A percentile compares a stretch with the other conserved stretches of the same genome.
Conservation (phyloP, 1,284 basidiomycete genomes). For the Stereum hirsutum region DNA sequence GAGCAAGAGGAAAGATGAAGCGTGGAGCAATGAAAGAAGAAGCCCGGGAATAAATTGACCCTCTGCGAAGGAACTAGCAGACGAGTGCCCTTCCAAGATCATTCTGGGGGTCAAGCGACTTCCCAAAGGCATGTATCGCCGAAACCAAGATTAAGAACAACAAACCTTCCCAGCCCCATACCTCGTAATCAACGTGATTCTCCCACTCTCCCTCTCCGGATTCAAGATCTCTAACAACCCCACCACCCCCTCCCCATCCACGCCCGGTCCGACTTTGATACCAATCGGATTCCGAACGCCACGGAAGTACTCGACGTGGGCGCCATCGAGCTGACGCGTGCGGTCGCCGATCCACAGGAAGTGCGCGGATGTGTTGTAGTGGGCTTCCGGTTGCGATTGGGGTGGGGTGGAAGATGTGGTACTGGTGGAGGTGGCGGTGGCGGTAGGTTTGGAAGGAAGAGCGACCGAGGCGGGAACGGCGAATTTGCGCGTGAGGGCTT, state of each 20-base stretch:
- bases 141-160: too few relatives aligned
- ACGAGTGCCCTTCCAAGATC: too few relatives aligned
- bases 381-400: not conserved
- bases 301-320: constrained; percentile 93
- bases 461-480: constrained; percentile 23
- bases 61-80: too few relatives aligned
- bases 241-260: constrained; percentile 78
- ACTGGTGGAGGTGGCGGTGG: constrained; percentile 12
- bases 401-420: constrained; percentile 24
- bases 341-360: constrained; percentile 98
- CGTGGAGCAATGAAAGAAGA: too few relatives aligned
- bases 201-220: constrained; percentile 73
- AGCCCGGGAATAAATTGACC: too few relatives aligned
- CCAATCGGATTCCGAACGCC: constrained; percentile 96
- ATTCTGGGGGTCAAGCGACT: too few relatives aligned
- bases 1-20: too few relatives aligned
- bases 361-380: constrained; percentile 84
- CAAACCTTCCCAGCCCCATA: constrained; percentile 83
- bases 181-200: constrained; percentile 87
- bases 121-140: too few relatives aligned
- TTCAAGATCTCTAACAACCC: constrained; percentile 80
- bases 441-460: constrained; percentile 22
- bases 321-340: constrained; percentile 88
- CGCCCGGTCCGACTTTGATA: constrained; percentile 90
- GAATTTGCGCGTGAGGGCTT: constrained; percentile 77